A percentile compares a stretch with the other conserved stretches of the same genome.
These are phyloP conservation scores for Paramecium primaurelia DNA, from an alignment of 73 alveolate genomes.

Conservation along the genomic window DNA sequence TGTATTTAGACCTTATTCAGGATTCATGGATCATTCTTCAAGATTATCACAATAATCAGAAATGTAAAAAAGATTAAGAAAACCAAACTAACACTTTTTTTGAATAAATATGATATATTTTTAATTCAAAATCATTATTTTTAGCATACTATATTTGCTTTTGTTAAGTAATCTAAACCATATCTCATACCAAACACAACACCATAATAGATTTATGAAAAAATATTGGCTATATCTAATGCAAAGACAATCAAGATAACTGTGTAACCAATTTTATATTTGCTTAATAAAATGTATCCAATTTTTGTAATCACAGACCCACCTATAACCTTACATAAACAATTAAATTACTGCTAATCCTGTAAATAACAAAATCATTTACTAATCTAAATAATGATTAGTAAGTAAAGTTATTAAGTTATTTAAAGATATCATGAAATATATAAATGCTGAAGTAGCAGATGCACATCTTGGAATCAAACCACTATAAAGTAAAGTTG, in stretches of 20 bases:
- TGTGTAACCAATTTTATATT: slow-evolving; percentile 2
- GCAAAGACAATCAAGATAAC: neutral
- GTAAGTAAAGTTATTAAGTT: neutral
- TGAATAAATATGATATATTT: neutral
- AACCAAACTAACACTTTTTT: neutral
- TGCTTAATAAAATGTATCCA: neutral
- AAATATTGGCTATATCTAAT: neutral
- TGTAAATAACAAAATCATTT: neutral
- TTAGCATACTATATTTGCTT: neutral
- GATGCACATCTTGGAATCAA: slow-evolving; percentile 25
- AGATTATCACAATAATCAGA: slow-evolving; percentile 8
- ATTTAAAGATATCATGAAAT: neutral
- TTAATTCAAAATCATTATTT: neutral
- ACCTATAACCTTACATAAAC: neutral
- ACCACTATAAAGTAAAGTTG: neutral
- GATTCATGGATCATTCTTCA: slow-evolving; percentile 43
- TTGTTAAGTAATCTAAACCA: neutral
- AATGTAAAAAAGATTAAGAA: neutral
- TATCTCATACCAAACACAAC: neutral
- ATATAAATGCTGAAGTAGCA: slow-evolving; percentile 35
- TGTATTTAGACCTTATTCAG: slow-evolving; percentile 24
- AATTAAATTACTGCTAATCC: slow-evolving; percentile 3
- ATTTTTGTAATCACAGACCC: slow-evolving; percentile 39
- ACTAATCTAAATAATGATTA: neutral
- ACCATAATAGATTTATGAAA: slow-evolving; percentile 9